Conservation (phyloP, 768 basidiomycete species). For the Suillus cothurnatus region DNA sequence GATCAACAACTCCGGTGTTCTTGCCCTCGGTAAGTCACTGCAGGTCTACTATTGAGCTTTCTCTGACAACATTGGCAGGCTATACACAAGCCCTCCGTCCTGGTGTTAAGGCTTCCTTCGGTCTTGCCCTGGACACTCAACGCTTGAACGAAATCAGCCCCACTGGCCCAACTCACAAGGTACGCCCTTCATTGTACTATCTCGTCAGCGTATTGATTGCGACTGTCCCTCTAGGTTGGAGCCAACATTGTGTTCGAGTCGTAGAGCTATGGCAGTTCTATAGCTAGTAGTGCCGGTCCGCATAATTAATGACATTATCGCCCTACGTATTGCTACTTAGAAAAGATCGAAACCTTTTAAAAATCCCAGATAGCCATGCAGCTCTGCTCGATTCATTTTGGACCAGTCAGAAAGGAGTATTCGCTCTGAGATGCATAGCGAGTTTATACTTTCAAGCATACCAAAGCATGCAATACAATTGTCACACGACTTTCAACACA, state of each 20-base stretch:
- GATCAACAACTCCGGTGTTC: slow-evolving; percentile 95
- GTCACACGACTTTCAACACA: not conserved
- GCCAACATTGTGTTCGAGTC: slow-evolving; percentile 76
- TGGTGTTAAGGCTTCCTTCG: slow-evolving; percentile 90
- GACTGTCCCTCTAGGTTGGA: slow-evolving; percentile 52
- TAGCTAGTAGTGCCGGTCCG: slow-evolving; percentile 16
- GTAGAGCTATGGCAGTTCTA: slow-evolving; percentile 36
- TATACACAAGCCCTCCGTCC: slow-evolving; percentile 94
- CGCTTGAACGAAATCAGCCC: slow-evolving; percentile 76
- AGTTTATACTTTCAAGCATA: not conserved
- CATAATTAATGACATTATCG: slow-evolving; percentile 1
- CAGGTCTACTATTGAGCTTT: not conserved
- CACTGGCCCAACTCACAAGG: slow-evolving; percentile 77
- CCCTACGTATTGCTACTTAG: not conserved
- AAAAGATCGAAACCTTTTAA: too few relatives aligned
- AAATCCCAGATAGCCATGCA: too few relatives aligned
- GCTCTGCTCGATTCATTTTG: not conserved
- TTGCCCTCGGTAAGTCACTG: slow-evolving; percentile 66
- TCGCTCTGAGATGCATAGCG: not conserved
- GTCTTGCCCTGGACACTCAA: slow-evolving; percentile 94
- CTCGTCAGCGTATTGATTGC: slow-evolving; percentile 4
- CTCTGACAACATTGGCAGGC: slow-evolving; percentile 42
- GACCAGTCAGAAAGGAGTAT: not conserved
- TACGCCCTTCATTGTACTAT: slow-evolving; percentile 26
- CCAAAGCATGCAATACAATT: not conserved